Base-by-base conservation (phyloP, 768 basidiomycete species). In the Gelatoporia subvermispora region DNA sequence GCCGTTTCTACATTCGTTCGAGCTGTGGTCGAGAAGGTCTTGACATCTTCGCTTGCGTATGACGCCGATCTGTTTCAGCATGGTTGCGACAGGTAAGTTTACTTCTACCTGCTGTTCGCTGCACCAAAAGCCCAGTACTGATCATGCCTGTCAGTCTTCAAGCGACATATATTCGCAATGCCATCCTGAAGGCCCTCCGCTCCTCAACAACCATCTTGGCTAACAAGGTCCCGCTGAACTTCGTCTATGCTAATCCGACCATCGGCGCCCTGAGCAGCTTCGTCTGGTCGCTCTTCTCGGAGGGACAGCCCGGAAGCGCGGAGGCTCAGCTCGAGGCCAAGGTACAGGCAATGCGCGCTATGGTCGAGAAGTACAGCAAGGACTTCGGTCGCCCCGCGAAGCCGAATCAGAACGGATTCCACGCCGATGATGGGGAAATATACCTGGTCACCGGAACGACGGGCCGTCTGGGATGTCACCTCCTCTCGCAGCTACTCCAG, bases 231-330 rank as follows among this genome's bases (percentile, higher is more conserved):
- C 54, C 63, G 8, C 51, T 55, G 8, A 60, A 60, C 41, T 50
- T 72, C 45, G 66, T 78, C 3, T 69, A 67, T 35, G 58, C 62
- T 18, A 59, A 73, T 22, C 75, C 76, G 2, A 72, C 72, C 1
- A 67, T 76, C 17, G 57, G 58, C 36, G 44, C 59, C 7, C 61
- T 61, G 43, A 24, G 48, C 50, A 50, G n/a, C 8, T 66, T 55
- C 49, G 43, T 62, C 18, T 20, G 15, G 17, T 35, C 49, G 17
- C 34, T 53, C 45, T 13, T 49, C 2, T 24, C 48, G 2, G 54
- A 46, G 4, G 37, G 45, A 34, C 40, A 3, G 28, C 28, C 28
- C 28, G 22, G 15, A n/a, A 49, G 11, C 59, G 62, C 39, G 55
- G 59, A 24, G 15, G 49, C 57, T 49, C 38, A 50, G 10, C 39